Evolutionary conservation across 805 yeast species (phyloP).

Genomic region (Dipodascopsis uninucleata): DNA sequence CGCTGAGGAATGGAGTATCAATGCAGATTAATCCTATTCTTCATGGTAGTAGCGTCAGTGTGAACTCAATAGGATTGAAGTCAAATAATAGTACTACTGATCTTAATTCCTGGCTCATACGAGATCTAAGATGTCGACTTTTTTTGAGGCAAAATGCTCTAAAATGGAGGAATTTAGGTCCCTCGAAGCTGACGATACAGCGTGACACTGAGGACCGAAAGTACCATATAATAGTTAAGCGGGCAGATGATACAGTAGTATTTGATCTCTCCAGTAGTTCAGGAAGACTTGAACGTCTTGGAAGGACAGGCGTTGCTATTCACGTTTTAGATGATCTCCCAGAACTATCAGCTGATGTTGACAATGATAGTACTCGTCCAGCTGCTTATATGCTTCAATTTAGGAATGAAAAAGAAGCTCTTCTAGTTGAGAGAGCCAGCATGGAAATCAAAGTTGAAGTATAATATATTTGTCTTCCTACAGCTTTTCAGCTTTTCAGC

Average conservation of each 20-base stretch:
- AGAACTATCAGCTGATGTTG: conserved; percentile 6
- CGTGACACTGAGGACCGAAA: not conserved
- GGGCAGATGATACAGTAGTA: conserved; percentile 14
- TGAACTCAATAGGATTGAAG: too few species aligned
- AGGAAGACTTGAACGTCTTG: conserved; percentile 17
- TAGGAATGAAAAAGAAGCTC: conserved; percentile 32
- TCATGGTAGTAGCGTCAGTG: too few species aligned
- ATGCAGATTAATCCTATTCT: too few species aligned
- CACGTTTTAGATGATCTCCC: conserved; percentile 15
- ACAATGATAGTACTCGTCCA: conserved; percentile 11
- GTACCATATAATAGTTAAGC: conserved; percentile 14
- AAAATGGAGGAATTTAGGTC: conserved; percentile 30
- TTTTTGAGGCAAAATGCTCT: conserved; percentile 22
- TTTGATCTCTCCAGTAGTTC: conserved; percentile 16
- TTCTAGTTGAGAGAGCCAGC: conserved; percentile 26
- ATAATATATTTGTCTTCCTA: too few species aligned
- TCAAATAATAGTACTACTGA: too few species aligned
- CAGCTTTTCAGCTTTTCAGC: too few species aligned
- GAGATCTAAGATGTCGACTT: conserved; percentile 24
- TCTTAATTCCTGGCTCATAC: too few species aligned
- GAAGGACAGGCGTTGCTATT: conserved; percentile 23
- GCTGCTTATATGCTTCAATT: conserved; percentile 34
- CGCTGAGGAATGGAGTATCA: too few species aligned
- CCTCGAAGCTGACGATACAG: conserved; percentile 18
- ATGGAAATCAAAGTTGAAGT: conserved; percentile 1